phyloP scores from a whole-genome alignment of 2,329 filamentous ascomycete genomes.

The Claviceps sp. region DNA sequence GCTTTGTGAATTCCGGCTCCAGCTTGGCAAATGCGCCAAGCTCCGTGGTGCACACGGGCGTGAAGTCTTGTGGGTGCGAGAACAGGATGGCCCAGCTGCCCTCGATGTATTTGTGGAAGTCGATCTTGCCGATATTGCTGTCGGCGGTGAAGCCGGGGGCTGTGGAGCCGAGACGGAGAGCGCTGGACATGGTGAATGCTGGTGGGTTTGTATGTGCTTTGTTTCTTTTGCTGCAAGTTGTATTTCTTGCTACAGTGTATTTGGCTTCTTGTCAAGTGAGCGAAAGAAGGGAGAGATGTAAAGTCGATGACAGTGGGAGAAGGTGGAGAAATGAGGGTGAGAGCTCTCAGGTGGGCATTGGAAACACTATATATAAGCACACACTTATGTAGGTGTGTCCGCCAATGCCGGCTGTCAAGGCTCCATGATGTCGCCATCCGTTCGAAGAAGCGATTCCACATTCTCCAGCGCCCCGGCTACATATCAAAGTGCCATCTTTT shows the following conservation, averaged over 20 bases:
- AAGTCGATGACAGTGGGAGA: not conserved
- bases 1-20: constrained; percentile 74
- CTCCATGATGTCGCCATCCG: not conserved
- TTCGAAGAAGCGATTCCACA: not conserved
- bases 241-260: too few species aligned
- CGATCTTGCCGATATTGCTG: constrained; percentile 63
- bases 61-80: constrained; percentile 82
- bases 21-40: constrained; percentile 86
- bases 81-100: constrained; percentile 73
- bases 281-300: not conserved
- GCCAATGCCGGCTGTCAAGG: not conserved
- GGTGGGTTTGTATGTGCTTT: constrained; percentile 3
- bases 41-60: constrained; percentile 91
- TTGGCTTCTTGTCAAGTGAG: not conserved
- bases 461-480: not conserved
- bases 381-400: not conserved
- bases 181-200: constrained; percentile 20
- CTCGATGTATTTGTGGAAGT: constrained; percentile 72
- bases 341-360: not conserved
- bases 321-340: not conserved
- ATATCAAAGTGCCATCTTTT: too few species aligned
- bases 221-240: not conserved
- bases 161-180: constrained; percentile 48
- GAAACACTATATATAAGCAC: not conserved
- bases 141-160: constrained; percentile 78